A percentile compares a stretch with the other conserved stretches of the same genome.
Conservation (phyloP, 106 monocot species). For the Acorus gramineus region DNA sequence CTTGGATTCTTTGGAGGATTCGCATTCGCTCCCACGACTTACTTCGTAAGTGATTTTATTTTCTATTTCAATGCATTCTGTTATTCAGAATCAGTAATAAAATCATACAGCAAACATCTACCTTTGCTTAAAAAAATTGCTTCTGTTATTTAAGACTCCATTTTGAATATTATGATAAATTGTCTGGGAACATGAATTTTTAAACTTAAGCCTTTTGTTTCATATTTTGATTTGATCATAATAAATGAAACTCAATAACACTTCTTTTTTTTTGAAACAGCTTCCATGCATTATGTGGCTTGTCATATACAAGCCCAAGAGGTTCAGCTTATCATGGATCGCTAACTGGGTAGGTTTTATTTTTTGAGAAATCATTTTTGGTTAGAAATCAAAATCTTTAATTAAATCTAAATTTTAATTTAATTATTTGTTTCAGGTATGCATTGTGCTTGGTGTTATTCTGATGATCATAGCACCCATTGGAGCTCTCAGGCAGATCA, state of each 20-base stretch:
- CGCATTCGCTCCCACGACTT: slow-evolving; percentile 51
- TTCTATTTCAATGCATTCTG: not conserved
- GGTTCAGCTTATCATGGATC: slow-evolving; percentile 57
- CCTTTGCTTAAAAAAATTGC: too few species aligned
- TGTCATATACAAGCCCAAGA: slow-evolving; percentile 45
- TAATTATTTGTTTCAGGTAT: slow-evolving; percentile 9
- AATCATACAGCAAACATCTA: too few species aligned
- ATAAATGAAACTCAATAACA: too few species aligned
- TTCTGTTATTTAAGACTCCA: too few species aligned
- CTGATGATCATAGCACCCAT: slow-evolving; percentile 29
- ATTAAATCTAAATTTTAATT: not conserved
- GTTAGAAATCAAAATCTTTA: not conserved
- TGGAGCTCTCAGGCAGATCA: slow-evolving; percentile 22
- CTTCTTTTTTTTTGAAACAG: slow-evolving; percentile 8
- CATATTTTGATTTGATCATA: too few species aligned
- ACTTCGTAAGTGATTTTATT: slow-evolving; percentile 26
- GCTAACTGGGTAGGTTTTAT: slow-evolving; percentile 44
- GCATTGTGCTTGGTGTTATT: slow-evolving; percentile 28
- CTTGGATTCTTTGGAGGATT: slow-evolving; percentile 32
- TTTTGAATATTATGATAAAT: too few species aligned
- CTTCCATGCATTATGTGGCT: slow-evolving; percentile 83
- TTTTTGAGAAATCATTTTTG: not conserved
- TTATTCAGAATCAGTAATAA: not conserved
- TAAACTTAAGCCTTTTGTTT: too few species aligned
- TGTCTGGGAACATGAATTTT: too few species aligned